Percentiles rank a stretch among this genome's conserved stretches.
These are phyloP conservation scores for Vaccinium macrocarpon DNA, from an alignment of 148 eudicot genomes.

Conservation along the genomic window DNA sequence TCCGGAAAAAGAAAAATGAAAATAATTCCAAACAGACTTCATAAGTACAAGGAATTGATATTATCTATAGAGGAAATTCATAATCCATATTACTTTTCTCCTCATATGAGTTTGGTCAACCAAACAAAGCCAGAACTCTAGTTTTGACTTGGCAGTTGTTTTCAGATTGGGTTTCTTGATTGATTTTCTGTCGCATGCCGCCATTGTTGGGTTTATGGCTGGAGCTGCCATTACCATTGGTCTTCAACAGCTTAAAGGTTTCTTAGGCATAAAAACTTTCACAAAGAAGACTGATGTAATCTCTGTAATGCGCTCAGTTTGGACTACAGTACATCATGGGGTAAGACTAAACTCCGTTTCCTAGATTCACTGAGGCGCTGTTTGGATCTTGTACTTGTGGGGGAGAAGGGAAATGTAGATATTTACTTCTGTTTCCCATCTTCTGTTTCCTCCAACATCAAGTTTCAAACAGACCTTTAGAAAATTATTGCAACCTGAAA, in stretches of 20 bases:
- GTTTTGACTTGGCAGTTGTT: neutral
- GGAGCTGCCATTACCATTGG: conserved; percentile 86
- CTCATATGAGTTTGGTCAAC: neutral
- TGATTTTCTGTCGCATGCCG: conserved; percentile 88
- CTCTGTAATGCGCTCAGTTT: conserved; percentile 69
- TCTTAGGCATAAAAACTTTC: conserved; percentile 67
- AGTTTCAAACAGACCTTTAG: neutral
- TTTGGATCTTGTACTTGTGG: neutral
- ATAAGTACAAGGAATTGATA: neutral
- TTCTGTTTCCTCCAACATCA: too few relatives aligned
- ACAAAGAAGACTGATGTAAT: conserved; percentile 73
- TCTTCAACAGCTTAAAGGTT: conserved; percentile 89
- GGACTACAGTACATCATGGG: conserved; percentile 47
- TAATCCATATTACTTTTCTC: neutral
- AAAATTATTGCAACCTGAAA: neutral
- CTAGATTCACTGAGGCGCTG: neutral
- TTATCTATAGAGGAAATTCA: neutral
- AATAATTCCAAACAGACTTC: neutral
- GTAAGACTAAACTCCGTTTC: conserved; percentile 27
- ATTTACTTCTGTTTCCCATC: neutral
- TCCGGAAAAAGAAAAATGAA: neutral
- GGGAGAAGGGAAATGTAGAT: neutral
- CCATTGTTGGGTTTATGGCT: conserved; percentile 93
- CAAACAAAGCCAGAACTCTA: neutral
- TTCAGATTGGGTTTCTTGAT: conserved; percentile 77